Conservation (phyloP, 139 green algal species). For the Tetradesmus lagerheimii region DNA sequence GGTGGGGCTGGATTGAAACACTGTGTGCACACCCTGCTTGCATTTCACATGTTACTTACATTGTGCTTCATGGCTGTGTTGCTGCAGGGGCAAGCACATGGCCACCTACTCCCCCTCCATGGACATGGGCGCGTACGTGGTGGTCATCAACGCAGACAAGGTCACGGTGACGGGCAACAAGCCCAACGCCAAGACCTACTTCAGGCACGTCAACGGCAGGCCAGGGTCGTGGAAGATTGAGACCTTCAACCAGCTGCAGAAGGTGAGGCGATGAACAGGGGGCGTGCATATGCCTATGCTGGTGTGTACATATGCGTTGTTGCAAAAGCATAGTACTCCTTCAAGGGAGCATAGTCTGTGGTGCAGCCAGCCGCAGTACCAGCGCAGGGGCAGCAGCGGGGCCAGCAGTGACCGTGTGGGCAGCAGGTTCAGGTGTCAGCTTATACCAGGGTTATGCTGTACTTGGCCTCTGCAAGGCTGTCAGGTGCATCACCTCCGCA, state of each 20-base stretch:
- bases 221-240: constrained; percentile 84
- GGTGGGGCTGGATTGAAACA: background rate
- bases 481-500: too few relatives aligned
- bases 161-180: constrained; percentile 94
- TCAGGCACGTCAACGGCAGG: constrained; percentile 80
- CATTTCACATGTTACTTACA: background rate
- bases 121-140: constrained; percentile 97
- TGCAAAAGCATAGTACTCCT: too few relatives aligned
- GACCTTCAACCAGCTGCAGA: constrained; percentile 85
- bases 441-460: too few relatives aligned
- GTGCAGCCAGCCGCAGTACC: too few relatives aligned
- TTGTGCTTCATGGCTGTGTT: background rate
- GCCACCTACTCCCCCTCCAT: constrained; percentile 92
- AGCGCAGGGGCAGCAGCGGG: too few relatives aligned
- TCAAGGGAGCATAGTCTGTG: too few relatives aligned
- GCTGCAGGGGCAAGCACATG: constrained; percentile 89
- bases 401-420: too few relatives aligned
- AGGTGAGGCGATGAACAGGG: constrained; percentile 59
- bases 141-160: constrained; percentile 98
- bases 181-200: constrained; percentile 93
- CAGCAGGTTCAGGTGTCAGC: too few relatives aligned
- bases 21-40: background rate
- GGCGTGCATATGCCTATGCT: too few relatives aligned
- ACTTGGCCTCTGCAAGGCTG: too few relatives aligned
- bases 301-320: too few relatives aligned